phyloP scores from a whole-genome alignment of 2,329 filamentous ascomycete genomes.

The Cladophialophora exuberans region DNA sequence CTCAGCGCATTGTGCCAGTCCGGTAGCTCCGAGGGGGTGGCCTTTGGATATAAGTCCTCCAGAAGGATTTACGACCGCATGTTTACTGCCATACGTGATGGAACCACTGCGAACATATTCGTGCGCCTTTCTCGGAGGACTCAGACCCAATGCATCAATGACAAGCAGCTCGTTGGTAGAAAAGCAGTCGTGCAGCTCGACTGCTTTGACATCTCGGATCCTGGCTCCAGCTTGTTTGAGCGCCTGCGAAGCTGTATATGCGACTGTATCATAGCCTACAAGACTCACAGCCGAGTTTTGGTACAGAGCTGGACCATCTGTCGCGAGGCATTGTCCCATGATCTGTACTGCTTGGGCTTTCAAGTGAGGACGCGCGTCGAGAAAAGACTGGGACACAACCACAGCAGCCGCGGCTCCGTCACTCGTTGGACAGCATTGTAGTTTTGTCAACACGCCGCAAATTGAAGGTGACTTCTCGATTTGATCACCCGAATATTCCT shows the following conservation, averaged over 20 bases:
- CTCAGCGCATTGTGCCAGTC: constrained; percentile 91
- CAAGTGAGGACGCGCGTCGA: constrained; percentile 80
- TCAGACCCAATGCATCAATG: constrained; percentile 82
- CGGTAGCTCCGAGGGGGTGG: constrained; percentile 89
- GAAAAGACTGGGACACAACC: constrained; percentile 83
- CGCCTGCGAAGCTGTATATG: neutral
- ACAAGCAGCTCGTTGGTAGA: constrained; percentile 52
- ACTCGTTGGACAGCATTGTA: constrained; percentile 1
- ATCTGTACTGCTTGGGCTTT: constrained; percentile 78
- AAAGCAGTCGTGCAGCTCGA: constrained; percentile 93
- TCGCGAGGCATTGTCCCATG: constrained; percentile 81
- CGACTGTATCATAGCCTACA: neutral
- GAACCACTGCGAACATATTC: constrained; percentile 83
- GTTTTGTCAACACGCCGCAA: constrained; percentile 62
- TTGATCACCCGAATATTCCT: neutral
- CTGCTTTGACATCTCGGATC: constrained; percentile 73
- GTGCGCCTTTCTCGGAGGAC: constrained; percentile 78
- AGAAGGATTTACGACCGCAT: constrained; percentile 77
- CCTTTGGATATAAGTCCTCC: constrained; percentile 95
- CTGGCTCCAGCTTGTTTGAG: constrained; percentile 69
- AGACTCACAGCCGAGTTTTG: neutral
- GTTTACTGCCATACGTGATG: constrained; percentile 76
- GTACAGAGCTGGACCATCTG: constrained; percentile 39
- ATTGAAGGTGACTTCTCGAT: constrained; percentile 22
- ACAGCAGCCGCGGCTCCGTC: constrained; percentile 80